These are phyloP conservation scores for Penicillium angulare DNA, from an alignment of 495 filamentous ascomycete genomes.

Conservation along the genomic window DNA sequence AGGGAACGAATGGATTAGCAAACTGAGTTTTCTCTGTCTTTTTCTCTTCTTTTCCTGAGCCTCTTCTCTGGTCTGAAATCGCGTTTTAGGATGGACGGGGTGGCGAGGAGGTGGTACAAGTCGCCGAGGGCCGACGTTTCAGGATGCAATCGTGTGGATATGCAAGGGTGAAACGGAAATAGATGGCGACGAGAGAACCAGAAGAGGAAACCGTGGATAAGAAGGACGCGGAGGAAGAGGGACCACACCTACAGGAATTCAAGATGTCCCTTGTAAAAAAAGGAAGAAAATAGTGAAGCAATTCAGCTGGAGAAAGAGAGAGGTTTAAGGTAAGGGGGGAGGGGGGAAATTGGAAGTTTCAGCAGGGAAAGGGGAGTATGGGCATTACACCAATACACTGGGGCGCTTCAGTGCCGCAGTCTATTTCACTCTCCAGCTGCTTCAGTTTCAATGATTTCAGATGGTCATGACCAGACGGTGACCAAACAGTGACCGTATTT, in stretches of 20 bases:
- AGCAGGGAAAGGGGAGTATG: slow-evolving; percentile 27
- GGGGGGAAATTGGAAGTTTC: slow-evolving; percentile 32
- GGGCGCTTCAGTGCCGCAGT: neutral
- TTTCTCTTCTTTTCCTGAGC: neutral
- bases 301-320: slow-evolving; percentile 22
- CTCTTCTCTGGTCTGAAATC: neutral
- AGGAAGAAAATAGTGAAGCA: slow-evolving; percentile 13
- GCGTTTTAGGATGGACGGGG: slow-evolving; percentile 7
- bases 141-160: slow-evolving; percentile 20
- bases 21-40: neutral
- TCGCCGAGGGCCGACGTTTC: slow-evolving; percentile 24
- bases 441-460: no score
- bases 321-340: slow-evolving; percentile 27
- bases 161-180: slow-evolving; percentile 27
- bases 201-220: neutral
- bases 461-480: neutral
- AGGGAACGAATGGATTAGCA: slow-evolving; percentile 7
- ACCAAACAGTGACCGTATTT: neutral
- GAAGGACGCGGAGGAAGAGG: neutral
- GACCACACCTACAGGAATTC: slow-evolving; percentile 15
- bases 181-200: slow-evolving; percentile 12
- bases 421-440: no score
- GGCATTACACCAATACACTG: slow-evolving; percentile 4
- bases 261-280: slow-evolving; percentile 12
- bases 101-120: slow-evolving; percentile 19